phyloP scores from a whole-genome alignment of 2,329 filamentous ascomycete genomes.

The Fusarium sp. region DNA sequence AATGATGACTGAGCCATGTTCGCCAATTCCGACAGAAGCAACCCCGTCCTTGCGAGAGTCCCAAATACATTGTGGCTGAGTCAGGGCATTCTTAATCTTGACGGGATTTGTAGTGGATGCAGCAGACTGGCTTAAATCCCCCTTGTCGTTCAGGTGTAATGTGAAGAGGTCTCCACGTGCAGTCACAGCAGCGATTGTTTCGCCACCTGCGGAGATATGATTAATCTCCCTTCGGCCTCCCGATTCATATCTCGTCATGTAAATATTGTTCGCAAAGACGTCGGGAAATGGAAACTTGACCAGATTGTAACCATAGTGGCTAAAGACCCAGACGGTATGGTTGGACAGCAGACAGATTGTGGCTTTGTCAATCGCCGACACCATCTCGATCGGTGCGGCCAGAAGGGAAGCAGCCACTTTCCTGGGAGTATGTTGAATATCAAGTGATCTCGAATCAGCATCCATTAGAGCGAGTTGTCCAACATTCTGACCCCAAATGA shows the following conservation, averaged over 20 bases:
- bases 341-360: constrained; percentile 89
- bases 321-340: constrained; percentile 92
- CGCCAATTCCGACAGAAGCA: constrained; percentile 87
- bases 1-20: constrained; percentile 94
- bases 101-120: constrained; percentile 92
- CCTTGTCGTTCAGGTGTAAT: constrained; percentile 78
- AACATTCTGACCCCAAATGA: constrained; percentile 94
- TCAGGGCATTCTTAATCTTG: constrained; percentile 88
- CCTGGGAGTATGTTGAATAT: constrained; percentile 83
- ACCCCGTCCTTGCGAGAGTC: constrained; percentile 88
- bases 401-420: constrained; percentile 86
- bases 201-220: constrained; percentile 85
- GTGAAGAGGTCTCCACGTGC: constrained; percentile 90
- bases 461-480: constrained; percentile 95
- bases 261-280: constrained; percentile 76
- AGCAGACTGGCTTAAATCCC: constrained; percentile 69
- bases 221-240: constrained; percentile 77
- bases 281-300: constrained; percentile 83
- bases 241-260: constrained; percentile 72
- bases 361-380: constrained; percentile 90
- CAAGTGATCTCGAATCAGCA: constrained; percentile 91
- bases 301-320: constrained; percentile 95
- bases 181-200: constrained; percentile 91
- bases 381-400: constrained; percentile 77
- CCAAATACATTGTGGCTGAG: constrained; percentile 86